Base-by-base conservation (phyloP, 2,329 filamentous ascomycete species). In the Colletotrichum orbiculare region DNA sequence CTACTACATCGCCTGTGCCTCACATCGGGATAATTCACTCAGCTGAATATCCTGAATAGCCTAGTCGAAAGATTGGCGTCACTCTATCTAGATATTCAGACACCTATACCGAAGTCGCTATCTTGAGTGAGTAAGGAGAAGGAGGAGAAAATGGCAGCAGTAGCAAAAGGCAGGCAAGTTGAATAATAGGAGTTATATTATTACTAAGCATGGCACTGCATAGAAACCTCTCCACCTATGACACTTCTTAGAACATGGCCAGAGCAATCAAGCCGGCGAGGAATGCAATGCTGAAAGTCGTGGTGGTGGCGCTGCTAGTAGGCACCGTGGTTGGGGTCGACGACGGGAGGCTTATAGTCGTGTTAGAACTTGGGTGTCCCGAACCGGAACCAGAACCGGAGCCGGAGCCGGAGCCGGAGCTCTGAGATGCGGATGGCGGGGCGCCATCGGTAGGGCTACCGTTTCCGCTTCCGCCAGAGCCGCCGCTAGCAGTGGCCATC, bases 371-470 rank as follows among this genome's bases (percentile, higher is more conserved):
- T 12, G 45, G 39, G 37, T 70, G 62, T 33, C 60, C 15, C 43
- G 13, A 15, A n/a, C 42, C 42, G 17, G 42, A 45, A 9, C 67
- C 46, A 53, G 70, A 67, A 15, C 70, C 54, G 4, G 47, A 64
- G 2, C 42, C 53, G n/a, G 46, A 55, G 37, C 63, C 54, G 9
- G 58, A 55, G 34, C 58, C 60, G 10, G 63, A 52, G 41, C 61
- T 52, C 33, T 58, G 39, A 25, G 53, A 52, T 34, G 71, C 59
- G 47, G 73, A 65, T 37, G 70, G 62, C 35, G 72, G 55, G 37
- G 69, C 52, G 52, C 68, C 61, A 50, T 25, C 25, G 25, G 25
- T 25, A 25, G 25, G 25, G 25, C 25, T 25, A 25, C 67, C 66
- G 48, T 70, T 68, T 60, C 71, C 55, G 37, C 34, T 9, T 13